These are phyloP conservation scores for Tetragonia tetragonoides DNA, from an alignment of 148 eudicot species.

Conservation along the genomic window DNA sequence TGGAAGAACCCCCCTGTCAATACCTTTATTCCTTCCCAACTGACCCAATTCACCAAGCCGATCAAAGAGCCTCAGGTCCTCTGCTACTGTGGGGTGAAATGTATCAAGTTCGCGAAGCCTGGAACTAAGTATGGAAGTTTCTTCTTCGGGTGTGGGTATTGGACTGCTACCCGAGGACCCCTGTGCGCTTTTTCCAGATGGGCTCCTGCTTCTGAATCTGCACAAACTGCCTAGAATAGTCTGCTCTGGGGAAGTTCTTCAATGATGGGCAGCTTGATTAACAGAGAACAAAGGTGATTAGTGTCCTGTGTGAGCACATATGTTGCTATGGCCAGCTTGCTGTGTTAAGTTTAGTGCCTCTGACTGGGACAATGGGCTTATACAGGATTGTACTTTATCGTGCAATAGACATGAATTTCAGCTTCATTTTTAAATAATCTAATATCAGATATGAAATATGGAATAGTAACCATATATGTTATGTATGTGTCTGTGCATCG, in stretches of 20 bases:
- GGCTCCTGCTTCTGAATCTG: constrained; percentile 41
- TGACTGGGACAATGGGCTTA: constrained; percentile 9
- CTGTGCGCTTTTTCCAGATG: constrained; percentile 68
- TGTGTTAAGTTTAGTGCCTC: constrained; percentile 19
- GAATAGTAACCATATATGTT: background rate
- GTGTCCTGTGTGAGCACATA: constrained; percentile 3
- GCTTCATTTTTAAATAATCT: constrained; percentile 12
- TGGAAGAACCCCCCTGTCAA: constrained; percentile 21
- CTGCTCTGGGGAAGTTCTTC: background rate
- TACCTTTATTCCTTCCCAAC: constrained; percentile 34
- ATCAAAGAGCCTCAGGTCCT: constrained; percentile 28
- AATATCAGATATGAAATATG: background rate
- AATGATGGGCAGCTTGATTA: constrained; percentile 7
- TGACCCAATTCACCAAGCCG: constrained; percentile 14
- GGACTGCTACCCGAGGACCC: constrained; percentile 73
- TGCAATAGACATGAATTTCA: constrained; percentile 23
- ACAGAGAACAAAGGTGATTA: background rate
- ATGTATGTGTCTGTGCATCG: background rate
- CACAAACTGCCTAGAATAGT: constrained; percentile 12
- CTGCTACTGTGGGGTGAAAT: constrained; percentile 70
- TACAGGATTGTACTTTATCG: constrained; percentile 1
- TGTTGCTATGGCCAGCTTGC: constrained; percentile 2
- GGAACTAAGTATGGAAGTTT: constrained; percentile 65
- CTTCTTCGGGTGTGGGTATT: constrained; percentile 87
- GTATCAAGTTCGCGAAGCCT: constrained; percentile 60